Evolutionary conservation across 768 basidiomycete species (phyloP), one percentile per base, ranked within the genome.

Genomic region (Coprinopsis cinerea): DNA sequence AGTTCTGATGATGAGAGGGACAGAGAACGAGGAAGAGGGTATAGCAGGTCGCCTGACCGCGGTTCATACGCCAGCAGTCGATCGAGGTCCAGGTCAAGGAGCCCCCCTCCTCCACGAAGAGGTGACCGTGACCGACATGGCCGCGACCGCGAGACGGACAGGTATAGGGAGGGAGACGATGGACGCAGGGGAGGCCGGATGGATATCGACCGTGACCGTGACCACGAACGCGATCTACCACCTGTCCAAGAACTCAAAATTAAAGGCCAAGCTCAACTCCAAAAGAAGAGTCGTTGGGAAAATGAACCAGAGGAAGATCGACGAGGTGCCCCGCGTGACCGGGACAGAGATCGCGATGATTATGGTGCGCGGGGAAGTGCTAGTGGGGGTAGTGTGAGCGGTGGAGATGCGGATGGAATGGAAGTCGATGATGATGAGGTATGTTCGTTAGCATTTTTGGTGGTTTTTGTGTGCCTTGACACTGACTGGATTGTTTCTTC

Each of bases 191-290:
- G 57, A n/a, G n/a, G n/a, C n/a, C n/a, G n/a, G n/a, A n/a, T n/a
- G n/a, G n/a, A n/a, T n/a, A n/a, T n/a, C n/a, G n/a, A n/a, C n/a
- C n/a, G n/a, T n/a, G n/a, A n/a, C n/a, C n/a, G n/a, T n/a, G n/a
- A n/a, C n/a, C n/a, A n/a, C n/a, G n/a, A n/a, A n/a, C n/a, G n/a
- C n/a, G n/a, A n/a, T n/a, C n/a, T n/a, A n/a, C n/a, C n/a, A n/a
- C 49, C 20, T 15, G 54, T 18, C 18, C 41, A 73, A 6, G 85
- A 85, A 58, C 63, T 90, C 39, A 86, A 82, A 62, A 90, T 90
- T 62, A 85, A 84, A 60, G 88, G 88, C 11, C 85, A 87, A 58
- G 77, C 75, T 7, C 80, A 78, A 49, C 66, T 65, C 13, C 76
- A 75, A 56, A 79, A 73, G 53, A 71, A 67, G 67, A 76, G 71